These are phyloP conservation scores for Trichoderma sp. DNA, from an alignment of 2,329 filamentous ascomycete species.

Conservation along the genomic window DNA sequence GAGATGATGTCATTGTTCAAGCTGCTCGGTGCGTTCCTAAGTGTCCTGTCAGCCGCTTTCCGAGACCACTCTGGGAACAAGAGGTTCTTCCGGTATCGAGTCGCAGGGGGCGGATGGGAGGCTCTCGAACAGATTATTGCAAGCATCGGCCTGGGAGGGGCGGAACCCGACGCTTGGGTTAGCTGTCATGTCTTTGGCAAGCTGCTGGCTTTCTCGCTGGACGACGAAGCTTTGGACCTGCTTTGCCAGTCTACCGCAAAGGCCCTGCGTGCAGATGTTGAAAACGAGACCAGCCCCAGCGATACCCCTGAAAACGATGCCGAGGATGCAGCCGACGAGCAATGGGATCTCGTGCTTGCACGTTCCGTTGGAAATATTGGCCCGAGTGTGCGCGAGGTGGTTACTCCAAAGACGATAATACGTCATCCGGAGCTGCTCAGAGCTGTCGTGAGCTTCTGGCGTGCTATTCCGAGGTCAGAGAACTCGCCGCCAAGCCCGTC, in stretches of 20 bases:
- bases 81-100: constrained; percentile 77
- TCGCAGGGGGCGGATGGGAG: constrained; percentile 77
- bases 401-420: constrained; percentile 54
- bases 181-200: constrained; percentile 77
- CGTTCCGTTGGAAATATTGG: constrained; percentile 41
- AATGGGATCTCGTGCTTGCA: constrained; percentile 42
- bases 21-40: constrained; percentile 70
- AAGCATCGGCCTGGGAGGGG: constrained; percentile 64
- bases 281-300: constrained; percentile 21
- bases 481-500: constrained; percentile 50
- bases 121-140: constrained; percentile 72
- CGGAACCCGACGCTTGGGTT: constrained; percentile 67
- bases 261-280: constrained; percentile 36
- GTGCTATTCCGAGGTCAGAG: constrained; percentile 55
- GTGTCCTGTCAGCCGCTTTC: constrained; percentile 73
- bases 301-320: constrained; percentile 27
- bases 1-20: constrained; percentile 68
- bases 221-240: constrained; percentile 71
- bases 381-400: constrained; percentile 48
- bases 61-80: constrained; percentile 81
- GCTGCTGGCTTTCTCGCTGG: constrained; percentile 76
- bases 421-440: constrained; percentile 65
- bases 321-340: constrained; percentile 39
- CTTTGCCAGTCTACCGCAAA: constrained; percentile 61
- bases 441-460: constrained; percentile 64